phyloP scores from a whole-genome alignment of 1,284 basidiomycete species.

The Dichomitus squalens region DNA sequence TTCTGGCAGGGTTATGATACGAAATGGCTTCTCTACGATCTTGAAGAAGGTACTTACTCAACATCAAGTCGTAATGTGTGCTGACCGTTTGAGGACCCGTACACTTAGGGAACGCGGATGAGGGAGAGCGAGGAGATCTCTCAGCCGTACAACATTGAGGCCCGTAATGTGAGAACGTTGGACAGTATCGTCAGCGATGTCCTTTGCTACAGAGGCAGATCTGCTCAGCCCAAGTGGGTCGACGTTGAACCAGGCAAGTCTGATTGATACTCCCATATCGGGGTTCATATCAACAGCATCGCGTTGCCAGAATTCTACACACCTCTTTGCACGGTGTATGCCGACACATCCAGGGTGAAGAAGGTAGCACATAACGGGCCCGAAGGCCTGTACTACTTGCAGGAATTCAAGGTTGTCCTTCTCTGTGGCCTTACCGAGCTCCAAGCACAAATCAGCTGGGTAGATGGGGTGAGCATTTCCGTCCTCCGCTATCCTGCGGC shows the following conservation, averaged over 20 bases:
- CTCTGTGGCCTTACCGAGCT: slow-evolving; percentile 51
- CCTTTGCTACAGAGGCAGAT: slow-evolving; percentile 44
- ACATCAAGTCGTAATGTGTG: neutral
- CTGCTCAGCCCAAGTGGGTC: slow-evolving; percentile 44
- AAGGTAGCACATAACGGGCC: slow-evolving; percentile 22
- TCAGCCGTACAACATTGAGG: slow-evolving; percentile 39
- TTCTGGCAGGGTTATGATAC: slow-evolving; percentile 35
- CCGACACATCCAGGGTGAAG: slow-evolving; percentile 39
- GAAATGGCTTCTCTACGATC: slow-evolving; percentile 36
- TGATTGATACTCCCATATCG: neutral
- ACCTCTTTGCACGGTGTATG: slow-evolving; percentile 45
- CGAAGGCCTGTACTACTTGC: slow-evolving; percentile 36
- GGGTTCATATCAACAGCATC: neutral
- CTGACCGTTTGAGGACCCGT: neutral
- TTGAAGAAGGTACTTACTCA: slow-evolving; percentile 33
- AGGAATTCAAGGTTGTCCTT: slow-evolving; percentile 49
- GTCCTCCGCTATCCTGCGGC: neutral
- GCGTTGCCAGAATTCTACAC: slow-evolving; percentile 40
- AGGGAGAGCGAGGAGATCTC: slow-evolving; percentile 43
- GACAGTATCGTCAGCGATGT: slow-evolving; percentile 36
- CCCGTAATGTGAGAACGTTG: slow-evolving; percentile 28
- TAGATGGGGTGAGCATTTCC: slow-evolving; percentile 34
- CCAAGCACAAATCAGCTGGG: slow-evolving; percentile 48
- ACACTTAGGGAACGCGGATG: slow-evolving; percentile 41
- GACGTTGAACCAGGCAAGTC: slow-evolving; percentile 44